phyloP scores from a whole-genome alignment of 257 asterid species.

The Knoxia roxburghii region DNA sequence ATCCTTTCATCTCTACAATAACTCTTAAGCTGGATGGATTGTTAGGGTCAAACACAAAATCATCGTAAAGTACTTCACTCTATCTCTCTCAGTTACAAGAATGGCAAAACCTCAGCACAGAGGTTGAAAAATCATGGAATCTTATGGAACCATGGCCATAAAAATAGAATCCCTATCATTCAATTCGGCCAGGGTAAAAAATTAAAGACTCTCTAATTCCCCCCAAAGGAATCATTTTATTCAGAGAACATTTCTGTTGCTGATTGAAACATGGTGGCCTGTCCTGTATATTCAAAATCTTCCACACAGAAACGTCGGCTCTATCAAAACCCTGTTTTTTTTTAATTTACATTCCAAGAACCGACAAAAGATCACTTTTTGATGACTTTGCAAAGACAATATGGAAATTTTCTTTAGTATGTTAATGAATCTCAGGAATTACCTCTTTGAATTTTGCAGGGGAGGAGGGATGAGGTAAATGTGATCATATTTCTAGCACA shows the following conservation, averaged over 20 bases:
- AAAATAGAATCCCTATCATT: background rate
- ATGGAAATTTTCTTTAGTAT: background rate
- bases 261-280: slow-evolving; percentile 7
- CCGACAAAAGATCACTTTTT: background rate
- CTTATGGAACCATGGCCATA: slow-evolving; percentile 16
- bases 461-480: slow-evolving; percentile 13
- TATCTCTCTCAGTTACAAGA: background rate
- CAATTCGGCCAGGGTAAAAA: slow-evolving; percentile 28
- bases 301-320: background rate
- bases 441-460: slow-evolving; percentile 18
- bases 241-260: background rate
- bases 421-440: slow-evolving; percentile 12
- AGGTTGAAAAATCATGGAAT: slow-evolving; percentile 13
- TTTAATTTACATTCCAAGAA: background rate
- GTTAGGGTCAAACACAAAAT: background rate
- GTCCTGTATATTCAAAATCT: background rate
- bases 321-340: slow-evolving; percentile 5
- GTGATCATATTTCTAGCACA: slow-evolving; percentile 80
- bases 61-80: too few relatives aligned
- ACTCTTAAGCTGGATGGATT: background rate
- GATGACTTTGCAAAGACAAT: slow-evolving; percentile 2
- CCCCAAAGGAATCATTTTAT: background rate
- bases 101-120: background rate
- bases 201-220: slow-evolving; percentile 6
- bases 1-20: background rate